Evolutionary conservation across 2,329 filamentous ascomycete genomes (phyloP), one percentile per base, ranked within the genome.

Genomic region (Periconia sp.): DNA sequence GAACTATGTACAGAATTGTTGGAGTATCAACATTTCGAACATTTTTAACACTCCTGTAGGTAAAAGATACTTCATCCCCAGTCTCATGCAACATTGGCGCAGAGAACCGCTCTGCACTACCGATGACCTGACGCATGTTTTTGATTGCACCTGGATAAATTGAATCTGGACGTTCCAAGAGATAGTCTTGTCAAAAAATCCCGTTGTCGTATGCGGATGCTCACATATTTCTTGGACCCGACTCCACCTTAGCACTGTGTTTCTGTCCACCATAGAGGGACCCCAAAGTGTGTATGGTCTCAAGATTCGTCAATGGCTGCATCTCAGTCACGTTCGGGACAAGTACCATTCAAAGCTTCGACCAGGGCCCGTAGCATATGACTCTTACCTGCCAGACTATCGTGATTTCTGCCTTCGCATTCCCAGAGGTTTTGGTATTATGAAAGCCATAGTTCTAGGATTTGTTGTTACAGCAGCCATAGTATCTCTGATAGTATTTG

Each of bases 111-210:
- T 17, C 7, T 42, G 40, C 8, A 11, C 45, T 13, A 48, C 20
- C 14, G 45, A 27, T 20, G 48, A 52, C 18, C 31, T 53, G 7
- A 20, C 17, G 20, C 41, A 40, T 2, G 45, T 53, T 19, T 20
- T 53, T 3, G 10, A 19, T 30, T 19, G 41, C 11, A 15, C 11
- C 10, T 53, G 51, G 51, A 27, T 53, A 6, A 8, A 8, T 7
- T 46, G 51, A 6, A 17, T 49, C 2, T 53, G 51, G 51, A 53
- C 51, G 15, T 53, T 45, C 31, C 51, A 53, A 46, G 46, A 53
- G 41, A 45, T 49, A 18, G 17, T 53, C 9, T 41, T 53, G 2
- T 27, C 51, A 2, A 11, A 27, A 10, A 44, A 49, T 3, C 41
- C 46, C 10, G 31, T 49, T 1, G 3, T 53, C 15, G 46, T 53